Evolutionary conservation across 2,329 filamentous ascomycete genomes (phyloP).

Genomic region (Calonectria pauciramosa): DNA sequence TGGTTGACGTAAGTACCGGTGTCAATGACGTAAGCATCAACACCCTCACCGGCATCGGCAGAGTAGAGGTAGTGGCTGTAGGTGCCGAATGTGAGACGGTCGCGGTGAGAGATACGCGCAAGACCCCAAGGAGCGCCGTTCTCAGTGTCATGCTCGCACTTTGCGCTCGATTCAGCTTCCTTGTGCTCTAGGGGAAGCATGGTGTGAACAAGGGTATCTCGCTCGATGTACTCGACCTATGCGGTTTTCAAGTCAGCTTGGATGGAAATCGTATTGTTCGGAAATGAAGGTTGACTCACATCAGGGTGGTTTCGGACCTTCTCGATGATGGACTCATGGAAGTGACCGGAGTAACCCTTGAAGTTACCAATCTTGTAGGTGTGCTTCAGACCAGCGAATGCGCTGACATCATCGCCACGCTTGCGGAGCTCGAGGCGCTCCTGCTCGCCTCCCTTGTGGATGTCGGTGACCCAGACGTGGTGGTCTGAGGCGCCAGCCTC

Average conservation of each 20-base stretch:
- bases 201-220: constrained; percentile 91
- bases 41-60: constrained; percentile 91
- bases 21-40: constrained; percentile 99
- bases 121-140: constrained; percentile 99
- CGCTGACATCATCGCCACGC: constrained; percentile 70
- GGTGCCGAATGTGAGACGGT: constrained; percentile 86
- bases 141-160: constrained; percentile 75
- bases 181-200: constrained; percentile 66
- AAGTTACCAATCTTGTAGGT: constrained; percentile 94
- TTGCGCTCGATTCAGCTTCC: constrained; percentile 52
- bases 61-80: constrained; percentile 99
- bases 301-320: constrained; percentile 94
- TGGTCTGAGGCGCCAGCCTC: constrained; percentile 79
- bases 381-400: constrained; percentile 92
- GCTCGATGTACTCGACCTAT: constrained; percentile 97
- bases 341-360: constrained; percentile 95
- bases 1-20: constrained; percentile 95
- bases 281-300: constrained; percentile 71
- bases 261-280: constrained; percentile 2
- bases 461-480: constrained; percentile 91
- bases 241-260: constrained; percentile 27
- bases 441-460: constrained; percentile 79
- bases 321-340: constrained; percentile 93
- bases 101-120: constrained; percentile 96
- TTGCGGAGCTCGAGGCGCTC: constrained; percentile 91